A percentile compares a stretch with the other conserved stretches of the same genome.
Conservation (phyloP, 2,329 filamentous ascomycete species). For the Rhynchosporium graminicola region DNA sequence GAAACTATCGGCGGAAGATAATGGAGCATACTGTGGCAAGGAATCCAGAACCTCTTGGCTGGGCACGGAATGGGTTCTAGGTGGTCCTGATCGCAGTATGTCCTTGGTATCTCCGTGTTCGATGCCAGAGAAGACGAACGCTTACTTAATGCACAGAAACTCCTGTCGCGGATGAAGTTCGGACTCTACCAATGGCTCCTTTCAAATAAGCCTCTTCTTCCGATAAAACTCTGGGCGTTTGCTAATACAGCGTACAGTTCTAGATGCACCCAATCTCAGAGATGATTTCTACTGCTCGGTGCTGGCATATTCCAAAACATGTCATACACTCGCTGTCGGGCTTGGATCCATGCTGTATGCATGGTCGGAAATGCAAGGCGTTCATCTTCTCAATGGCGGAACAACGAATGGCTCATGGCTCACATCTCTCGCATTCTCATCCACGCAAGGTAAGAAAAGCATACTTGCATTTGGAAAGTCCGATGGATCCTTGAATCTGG, state of each 20-base stretch:
- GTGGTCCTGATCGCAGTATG: conserved; percentile 31
- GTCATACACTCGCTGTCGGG: conserved; percentile 79
- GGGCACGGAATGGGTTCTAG: conserved; percentile 37
- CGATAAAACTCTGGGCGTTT: background rate
- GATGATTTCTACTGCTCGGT: conserved; percentile 96
- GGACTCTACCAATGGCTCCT: conserved; percentile 66
- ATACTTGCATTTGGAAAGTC: conserved; percentile 86
- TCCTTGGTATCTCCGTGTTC: background rate
- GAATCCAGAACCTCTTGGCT: conserved; percentile 42
- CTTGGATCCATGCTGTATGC: conserved; percentile 78
- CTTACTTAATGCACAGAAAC: conserved; percentile 22
- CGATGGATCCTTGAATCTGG: conserved; percentile 73
- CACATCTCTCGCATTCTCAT: conserved; percentile 90
- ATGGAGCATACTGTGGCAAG: conserved; percentile 21
- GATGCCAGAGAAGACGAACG: background rate
- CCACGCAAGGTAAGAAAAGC: conserved; percentile 68
- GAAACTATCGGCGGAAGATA: conserved; percentile 36
- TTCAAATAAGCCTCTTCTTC: conserved; percentile 55
- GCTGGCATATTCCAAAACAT: conserved; percentile 77
- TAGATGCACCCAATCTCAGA: conserved; percentile 85
- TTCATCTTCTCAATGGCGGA: conserved; percentile 54
- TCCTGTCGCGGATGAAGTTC: conserved; percentile 39
- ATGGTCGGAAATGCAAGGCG: conserved; percentile 79
- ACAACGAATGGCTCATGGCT: conserved; percentile 60
- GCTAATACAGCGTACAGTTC: conserved; percentile 58